Conservation (phyloP, 2,329 filamentous ascomycete genomes). For the Trichoderma hamatum region DNA sequence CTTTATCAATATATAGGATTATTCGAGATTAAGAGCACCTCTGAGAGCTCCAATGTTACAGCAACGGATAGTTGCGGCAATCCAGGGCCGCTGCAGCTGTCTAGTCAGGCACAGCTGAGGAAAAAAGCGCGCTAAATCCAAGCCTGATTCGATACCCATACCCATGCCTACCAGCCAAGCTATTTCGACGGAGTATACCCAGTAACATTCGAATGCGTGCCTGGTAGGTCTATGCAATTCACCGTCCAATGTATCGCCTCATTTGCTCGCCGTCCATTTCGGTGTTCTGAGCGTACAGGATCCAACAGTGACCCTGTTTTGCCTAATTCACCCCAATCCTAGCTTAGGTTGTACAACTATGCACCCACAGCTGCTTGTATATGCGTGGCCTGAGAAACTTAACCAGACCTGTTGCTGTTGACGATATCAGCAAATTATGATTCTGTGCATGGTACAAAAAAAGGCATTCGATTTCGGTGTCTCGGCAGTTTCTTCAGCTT, state of each 20-base stretch:
- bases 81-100: not conserved
- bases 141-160: not conserved
- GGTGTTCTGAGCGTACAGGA: not conserved
- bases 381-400: not conserved
- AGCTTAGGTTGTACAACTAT: not conserved
- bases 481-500: conserved; percentile 18
- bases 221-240: not conserved
- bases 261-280: not conserved
- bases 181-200: not conserved
- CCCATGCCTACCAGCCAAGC: not conserved
- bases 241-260: not conserved
- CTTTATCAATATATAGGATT: not conserved
- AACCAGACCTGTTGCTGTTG: not conserved
- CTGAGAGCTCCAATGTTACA: not conserved
- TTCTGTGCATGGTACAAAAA: not conserved
- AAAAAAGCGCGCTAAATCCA: conserved; percentile 3
- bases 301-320: not conserved
- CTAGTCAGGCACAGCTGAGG: conserved; percentile 11
- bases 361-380: not conserved
- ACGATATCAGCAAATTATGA: not conserved
- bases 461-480: not conserved
- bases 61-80: not conserved
- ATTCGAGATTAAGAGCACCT: not conserved
- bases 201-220: not conserved
- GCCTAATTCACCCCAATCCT: not conserved